These are phyloP conservation scores for Xylariaceae sp. DNA, from an alignment of 2,329 filamentous ascomycete species.

Conservation along the genomic window DNA sequence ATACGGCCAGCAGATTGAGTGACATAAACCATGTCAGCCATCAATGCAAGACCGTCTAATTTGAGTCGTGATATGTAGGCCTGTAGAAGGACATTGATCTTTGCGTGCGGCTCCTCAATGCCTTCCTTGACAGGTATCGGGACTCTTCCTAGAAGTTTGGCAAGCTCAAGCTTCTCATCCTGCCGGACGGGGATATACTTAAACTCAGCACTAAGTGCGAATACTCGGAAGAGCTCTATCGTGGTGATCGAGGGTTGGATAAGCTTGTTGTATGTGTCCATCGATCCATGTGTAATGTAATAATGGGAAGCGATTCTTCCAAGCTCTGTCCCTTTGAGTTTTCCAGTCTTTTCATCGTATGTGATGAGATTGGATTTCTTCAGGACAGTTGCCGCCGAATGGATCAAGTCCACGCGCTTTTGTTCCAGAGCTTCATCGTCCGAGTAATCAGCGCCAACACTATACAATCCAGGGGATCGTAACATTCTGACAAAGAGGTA, in stretches of 20 bases:
- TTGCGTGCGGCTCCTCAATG: constrained; percentile 92
- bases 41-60: constrained; percentile 87
- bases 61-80: constrained; percentile 95
- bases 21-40: constrained; percentile 98
- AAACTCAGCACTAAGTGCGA: constrained; percentile 94
- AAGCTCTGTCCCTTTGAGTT: constrained; percentile 85
- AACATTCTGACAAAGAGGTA: constrained; percentile 98
- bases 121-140: constrained; percentile 97
- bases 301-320: constrained; percentile 96
- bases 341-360: constrained; percentile 91
- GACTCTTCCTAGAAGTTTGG: constrained; percentile 83
- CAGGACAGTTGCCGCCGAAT: constrained; percentile 83
- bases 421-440: constrained; percentile 89
- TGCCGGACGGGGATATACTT: constrained; percentile 98
- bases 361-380: constrained; percentile 87
- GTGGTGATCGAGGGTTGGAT: constrained; percentile 89
- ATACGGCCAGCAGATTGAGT: constrained; percentile 98
- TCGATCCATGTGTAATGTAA: constrained; percentile 94
- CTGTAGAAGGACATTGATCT: constrained; percentile 96
- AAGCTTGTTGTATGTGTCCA: constrained; percentile 95
- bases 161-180: constrained; percentile 94
- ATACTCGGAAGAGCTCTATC: constrained; percentile 95
- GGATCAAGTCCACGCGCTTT: constrained; percentile 94
- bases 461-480: constrained; percentile 88
- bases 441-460: constrained; percentile 93